phyloP scores from a whole-genome alignment of 148 eudicot genomes.

The Suaeda aralocaspica region DNA sequence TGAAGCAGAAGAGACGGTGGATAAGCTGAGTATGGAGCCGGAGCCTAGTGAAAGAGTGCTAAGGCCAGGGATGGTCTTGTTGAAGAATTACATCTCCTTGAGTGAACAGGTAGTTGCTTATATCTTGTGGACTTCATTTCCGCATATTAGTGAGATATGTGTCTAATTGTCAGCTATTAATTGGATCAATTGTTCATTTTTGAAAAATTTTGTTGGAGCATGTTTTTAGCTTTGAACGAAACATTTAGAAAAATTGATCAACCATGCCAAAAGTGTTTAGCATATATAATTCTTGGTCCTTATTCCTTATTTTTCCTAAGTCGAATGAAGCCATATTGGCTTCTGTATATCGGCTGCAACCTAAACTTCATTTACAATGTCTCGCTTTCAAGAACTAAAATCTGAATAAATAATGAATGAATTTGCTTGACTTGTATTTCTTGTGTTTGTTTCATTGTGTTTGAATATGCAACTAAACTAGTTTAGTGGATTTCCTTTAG shows the following conservation, averaged over 20 bases:
- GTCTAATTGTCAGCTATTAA: not conserved
- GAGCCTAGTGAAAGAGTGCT: constrained; percentile 29
- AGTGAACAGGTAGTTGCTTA: constrained; percentile 41
- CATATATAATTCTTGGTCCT: too few species aligned
- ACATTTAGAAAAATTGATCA: too few species aligned
- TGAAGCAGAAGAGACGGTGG: constrained; percentile 7
- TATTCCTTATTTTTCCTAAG: too few species aligned
- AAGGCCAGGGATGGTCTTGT: constrained; percentile 60
- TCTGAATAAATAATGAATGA: not conserved
- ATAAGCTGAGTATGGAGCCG: not conserved
- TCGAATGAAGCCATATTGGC: too few species aligned
- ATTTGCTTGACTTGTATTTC: not conserved
- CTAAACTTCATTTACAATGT: too few species aligned
- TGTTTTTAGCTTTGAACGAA: too few species aligned
- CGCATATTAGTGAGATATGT: not conserved
- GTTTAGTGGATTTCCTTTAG: constrained; percentile 25
- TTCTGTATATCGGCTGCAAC: too few species aligned
- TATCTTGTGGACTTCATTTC: not conserved
- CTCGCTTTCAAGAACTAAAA: not conserved
- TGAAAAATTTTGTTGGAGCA: too few species aligned
- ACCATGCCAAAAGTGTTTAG: too few species aligned
- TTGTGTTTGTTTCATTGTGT: not conserved
- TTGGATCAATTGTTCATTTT: too few species aligned
- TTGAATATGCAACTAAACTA: not conserved
- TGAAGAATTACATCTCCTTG: constrained; percentile 39